A percentile compares a stretch with the other conserved stretches of the same genome.
These are phyloP conservation scores for Rhinocladiella similis DNA, from an alignment of 2,329 filamentous ascomycete species.

Conservation along the genomic window DNA sequence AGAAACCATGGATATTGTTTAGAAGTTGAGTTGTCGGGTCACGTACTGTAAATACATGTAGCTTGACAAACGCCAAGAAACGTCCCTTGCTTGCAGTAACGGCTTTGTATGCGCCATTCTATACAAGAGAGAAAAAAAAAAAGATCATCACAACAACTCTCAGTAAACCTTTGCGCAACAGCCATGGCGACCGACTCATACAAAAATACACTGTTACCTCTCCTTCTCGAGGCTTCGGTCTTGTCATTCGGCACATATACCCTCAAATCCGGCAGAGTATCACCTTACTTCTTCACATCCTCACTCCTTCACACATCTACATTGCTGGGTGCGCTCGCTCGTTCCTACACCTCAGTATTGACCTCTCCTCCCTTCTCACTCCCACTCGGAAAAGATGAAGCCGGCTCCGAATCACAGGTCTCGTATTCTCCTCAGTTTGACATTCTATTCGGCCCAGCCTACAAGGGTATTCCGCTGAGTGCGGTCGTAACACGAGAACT, in stretches of 20 bases:
- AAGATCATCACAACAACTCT: neutral
- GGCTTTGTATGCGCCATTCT: no score
- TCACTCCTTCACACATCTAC: conserved; percentile 82
- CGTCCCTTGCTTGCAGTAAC: no score
- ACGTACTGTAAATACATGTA: no score
- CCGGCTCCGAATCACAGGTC: conserved; percentile 21
- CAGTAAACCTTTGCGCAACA: neutral
- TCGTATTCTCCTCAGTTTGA: conserved; percentile 62
- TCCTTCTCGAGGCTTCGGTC: conserved; percentile 42
- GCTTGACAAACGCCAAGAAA: neutral
- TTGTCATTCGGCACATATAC: conserved; percentile 53
- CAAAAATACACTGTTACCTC: conserved; percentile 40
- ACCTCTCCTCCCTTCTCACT: conserved; percentile 46
- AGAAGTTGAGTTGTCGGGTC: no score
- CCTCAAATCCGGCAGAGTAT: conserved; percentile 85
- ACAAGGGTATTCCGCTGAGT: conserved; percentile 95
- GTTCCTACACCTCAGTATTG: conserved; percentile 72
- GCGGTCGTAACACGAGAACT: conserved; percentile 75
- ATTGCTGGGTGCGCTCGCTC: conserved; percentile 73
- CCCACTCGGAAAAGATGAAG: conserved; percentile 33
- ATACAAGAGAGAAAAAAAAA: no score
- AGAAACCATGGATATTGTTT: no score
- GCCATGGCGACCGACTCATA: conserved; percentile 23
- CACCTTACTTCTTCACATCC: conserved; percentile 98
- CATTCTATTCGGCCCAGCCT: conserved; percentile 85